Base-by-base conservation (phyloP, 768 basidiomycete species). In the Collybia sordida region DNA sequence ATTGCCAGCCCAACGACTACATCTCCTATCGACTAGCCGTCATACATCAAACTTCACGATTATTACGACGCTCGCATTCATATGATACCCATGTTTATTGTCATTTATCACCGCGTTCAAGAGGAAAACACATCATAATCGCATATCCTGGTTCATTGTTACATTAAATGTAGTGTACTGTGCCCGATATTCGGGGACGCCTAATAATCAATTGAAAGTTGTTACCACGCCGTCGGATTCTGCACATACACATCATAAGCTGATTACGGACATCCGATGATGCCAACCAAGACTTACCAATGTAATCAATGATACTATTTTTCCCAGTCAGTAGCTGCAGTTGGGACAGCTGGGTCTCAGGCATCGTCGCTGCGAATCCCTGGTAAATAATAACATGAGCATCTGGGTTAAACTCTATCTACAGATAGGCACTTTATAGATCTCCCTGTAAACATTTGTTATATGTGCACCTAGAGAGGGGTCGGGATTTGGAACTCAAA, bases 151-250 rank as follows among this genome's bases (percentile, higher is more conserved):
- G 14, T 31, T 31, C 31, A 4, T 3, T 6, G 11, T 31, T 11
- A 4, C 14, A 31, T 31, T 31, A 31, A 7, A 14, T 31, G 14
- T 31, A 6, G 3, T 11, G 11, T 3, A 7, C 6, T 31, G 31
- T 31, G 31, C 14, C 11, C 31, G 3, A 31, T 3, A 31, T 14
- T 11, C 9, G 31, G 11, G 31, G 14, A 31, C 31, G 14, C 9
- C 31, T 12, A 12, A 3, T 14, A 31, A 11, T 31, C 14, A 31
- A 31, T 31, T 14, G 9, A 31, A 31, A 11, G 60, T 75, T 27
- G 68, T 73, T 18, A 79, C 75, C 37, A 58, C 45, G 34, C 64
- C 49, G 60, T 79, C 77, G 17, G 67, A 71, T 59, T 80, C 78
- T 80, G 31, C 14, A 31, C 11, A 31, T 31, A 31, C 14, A 54